Percentiles rank a stretch among this genome's conserved stretches.
Conservation (phyloP, 306 rosid genomes). For the Nissolia schottii region DNA sequence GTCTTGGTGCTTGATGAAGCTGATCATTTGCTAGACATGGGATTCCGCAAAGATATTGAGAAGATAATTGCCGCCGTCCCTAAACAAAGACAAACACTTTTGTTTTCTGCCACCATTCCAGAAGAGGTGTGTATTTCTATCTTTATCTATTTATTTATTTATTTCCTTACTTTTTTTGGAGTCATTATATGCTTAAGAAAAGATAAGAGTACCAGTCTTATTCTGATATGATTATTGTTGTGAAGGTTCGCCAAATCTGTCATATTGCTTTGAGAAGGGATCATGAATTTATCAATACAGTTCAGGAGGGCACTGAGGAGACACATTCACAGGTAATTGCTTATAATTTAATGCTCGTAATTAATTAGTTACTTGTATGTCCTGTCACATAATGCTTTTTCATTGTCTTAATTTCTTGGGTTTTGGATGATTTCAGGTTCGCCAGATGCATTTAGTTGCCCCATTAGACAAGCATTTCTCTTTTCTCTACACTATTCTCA, state of each 20-base stretch:
- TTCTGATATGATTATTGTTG: slow-evolving; percentile 15
- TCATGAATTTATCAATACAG: slow-evolving; percentile 82
- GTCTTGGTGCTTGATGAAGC: slow-evolving; percentile 96
- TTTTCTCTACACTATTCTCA: slow-evolving; percentile 58
- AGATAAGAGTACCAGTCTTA: background rate
- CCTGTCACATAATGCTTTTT: background rate
- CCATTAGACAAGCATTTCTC: slow-evolving; percentile 79
- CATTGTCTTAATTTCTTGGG: slow-evolving; percentile 12
- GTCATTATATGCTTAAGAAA: slow-evolving; percentile 5
- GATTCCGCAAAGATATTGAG: slow-evolving; percentile 92
- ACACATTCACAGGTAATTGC: slow-evolving; percentile 78
- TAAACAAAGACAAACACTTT: slow-evolving; percentile 83
- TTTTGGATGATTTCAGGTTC: slow-evolving; percentile 65
- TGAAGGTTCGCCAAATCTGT: slow-evolving; percentile 92
- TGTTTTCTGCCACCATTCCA: slow-evolving; percentile 95
- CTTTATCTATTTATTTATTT: background rate
- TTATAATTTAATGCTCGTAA: background rate
- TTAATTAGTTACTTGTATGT: background rate
- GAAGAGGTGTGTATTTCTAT: slow-evolving; percentile 58
- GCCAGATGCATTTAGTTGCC: slow-evolving; percentile 69
- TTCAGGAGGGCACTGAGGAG: slow-evolving; percentile 81
- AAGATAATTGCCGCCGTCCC: slow-evolving; percentile 82
- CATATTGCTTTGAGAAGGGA: slow-evolving; percentile 88
- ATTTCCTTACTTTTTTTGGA: background rate
- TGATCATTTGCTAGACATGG: slow-evolving; percentile 97